phyloP scores from a whole-genome alignment of 805 yeast species.

The Debaryomyces prosopidis region DNA sequence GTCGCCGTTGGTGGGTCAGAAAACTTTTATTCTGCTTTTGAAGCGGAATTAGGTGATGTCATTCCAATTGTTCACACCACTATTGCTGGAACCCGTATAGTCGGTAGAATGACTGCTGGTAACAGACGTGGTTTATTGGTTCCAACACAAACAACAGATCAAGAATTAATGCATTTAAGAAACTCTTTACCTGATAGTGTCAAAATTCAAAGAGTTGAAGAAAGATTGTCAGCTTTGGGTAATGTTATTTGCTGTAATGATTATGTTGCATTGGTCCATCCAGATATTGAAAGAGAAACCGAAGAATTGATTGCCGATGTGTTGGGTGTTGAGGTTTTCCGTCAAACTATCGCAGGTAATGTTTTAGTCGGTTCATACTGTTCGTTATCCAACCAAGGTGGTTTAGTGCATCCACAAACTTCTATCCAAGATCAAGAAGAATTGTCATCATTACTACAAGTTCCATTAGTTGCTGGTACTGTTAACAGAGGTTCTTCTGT shows the following conservation, averaged over 20 bases:
- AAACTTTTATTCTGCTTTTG: slow-evolving; percentile 85
- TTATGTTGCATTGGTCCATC: slow-evolving; percentile 98
- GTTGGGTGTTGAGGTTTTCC: slow-evolving; percentile 96
- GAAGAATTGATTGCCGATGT: slow-evolving; percentile 98
- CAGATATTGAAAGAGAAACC: slow-evolving; percentile 98
- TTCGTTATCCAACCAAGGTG: slow-evolving; percentile 94
- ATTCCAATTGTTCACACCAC: slow-evolving; percentile 97
- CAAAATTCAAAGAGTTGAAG: slow-evolving; percentile 97
- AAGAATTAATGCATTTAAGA: slow-evolving; percentile 95
- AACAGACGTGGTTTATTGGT: slow-evolving; percentile 96
- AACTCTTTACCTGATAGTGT: slow-evolving; percentile 94
- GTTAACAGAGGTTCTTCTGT: slow-evolving; percentile 97
- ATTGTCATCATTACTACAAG: slow-evolving; percentile 89
- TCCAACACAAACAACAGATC: slow-evolving; percentile 97
- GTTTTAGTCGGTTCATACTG: slow-evolving; percentile 97
- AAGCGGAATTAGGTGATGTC: slow-evolving; percentile 95
- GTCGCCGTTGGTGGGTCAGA: slow-evolving; percentile 97
- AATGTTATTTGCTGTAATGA: slow-evolving; percentile 98
- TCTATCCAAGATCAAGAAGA: slow-evolving; percentile 98
- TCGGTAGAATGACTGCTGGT: slow-evolving; percentile 98
- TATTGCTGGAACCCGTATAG: slow-evolving; percentile 96
- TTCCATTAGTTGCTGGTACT: slow-evolving; percentile 98
- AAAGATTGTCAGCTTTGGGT: slow-evolving; percentile 94
- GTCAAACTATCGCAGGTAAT: slow-evolving; percentile 98
- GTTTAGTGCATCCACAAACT: slow-evolving; percentile 97